Percentiles rank a stretch among this genome's conserved stretches.
Conservation (phyloP, 176 grass and related monocot genomes). For the Hordeum vulgare region MorexV3_pseudomolecules_assembly NC_058520.1:87419050-87419549, state of each 20-base stretch:
- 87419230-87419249: neutral
- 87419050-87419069: no score
- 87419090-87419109: neutral
- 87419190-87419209: neutral
- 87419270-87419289: constrained; percentile 70
- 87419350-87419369: constrained; percentile 58
- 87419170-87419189: neutral
- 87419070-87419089: neutral
- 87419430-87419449: constrained; percentile 33
- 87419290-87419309: constrained; percentile 94
- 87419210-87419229: constrained; percentile 16
- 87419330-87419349: constrained; percentile 81
- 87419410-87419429: constrained; percentile 62
- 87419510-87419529: neutral
- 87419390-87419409: constrained; percentile 65
- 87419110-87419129: constrained; percentile 3
- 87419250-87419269: constrained; percentile 32
- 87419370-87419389: constrained; percentile 34
- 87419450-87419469: neutral
- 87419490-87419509: no score
- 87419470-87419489: neutral
- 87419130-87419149: neutral
- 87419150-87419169: no score
- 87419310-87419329: constrained; percentile 96
- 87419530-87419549: no score